Evolutionary conservation across 306 rosid genomes (phyloP).

Genomic region (Begonia peltatifolia): DNA sequence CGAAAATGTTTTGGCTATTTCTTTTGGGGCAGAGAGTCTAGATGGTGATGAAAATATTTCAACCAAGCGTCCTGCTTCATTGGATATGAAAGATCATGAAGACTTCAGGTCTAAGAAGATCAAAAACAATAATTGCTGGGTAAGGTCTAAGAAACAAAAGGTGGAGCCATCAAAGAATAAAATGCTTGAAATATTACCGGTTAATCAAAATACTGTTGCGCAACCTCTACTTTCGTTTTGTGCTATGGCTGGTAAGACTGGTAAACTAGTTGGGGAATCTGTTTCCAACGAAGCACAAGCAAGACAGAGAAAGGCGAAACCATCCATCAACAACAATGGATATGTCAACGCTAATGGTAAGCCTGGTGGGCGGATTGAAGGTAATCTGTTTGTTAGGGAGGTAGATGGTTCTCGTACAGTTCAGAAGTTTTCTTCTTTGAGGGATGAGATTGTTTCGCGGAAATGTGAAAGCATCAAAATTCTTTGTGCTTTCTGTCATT

Average conservation of each 20-base stretch:
- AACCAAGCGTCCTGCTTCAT: slow-evolving; percentile 9
- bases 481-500: slow-evolving; percentile 67
- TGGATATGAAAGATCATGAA: slow-evolving; percentile 17
- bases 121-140: slow-evolving; percentile 14
- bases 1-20: slow-evolving; percentile 18
- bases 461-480: slow-evolving; percentile 32
- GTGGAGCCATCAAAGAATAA: slow-evolving; percentile 13
- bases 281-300: slow-evolving; percentile 13
- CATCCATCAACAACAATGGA: slow-evolving; percentile 16
- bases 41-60: slow-evolving; percentile 8
- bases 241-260: slow-evolving; percentile 7
- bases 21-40: slow-evolving; percentile 17
- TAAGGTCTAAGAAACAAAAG: slow-evolving; percentile 27
- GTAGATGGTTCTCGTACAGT: neutral
- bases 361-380: slow-evolving; percentile 11
- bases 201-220: slow-evolving; percentile 15
- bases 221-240: slow-evolving; percentile 14
- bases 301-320: slow-evolving; percentile 22
- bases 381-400: slow-evolving; percentile 7
- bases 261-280: neutral
- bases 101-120: slow-evolving; percentile 11
- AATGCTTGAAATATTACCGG: slow-evolving; percentile 17
- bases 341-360: slow-evolving; percentile 1
- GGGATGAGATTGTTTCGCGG: slow-evolving; percentile 18
- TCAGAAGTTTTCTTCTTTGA: slow-evolving; percentile 17